These are phyloP conservation scores for Boletus speciosus DNA, from an alignment of 768 basidiomycete genomes.

Conservation along the genomic window DNA sequence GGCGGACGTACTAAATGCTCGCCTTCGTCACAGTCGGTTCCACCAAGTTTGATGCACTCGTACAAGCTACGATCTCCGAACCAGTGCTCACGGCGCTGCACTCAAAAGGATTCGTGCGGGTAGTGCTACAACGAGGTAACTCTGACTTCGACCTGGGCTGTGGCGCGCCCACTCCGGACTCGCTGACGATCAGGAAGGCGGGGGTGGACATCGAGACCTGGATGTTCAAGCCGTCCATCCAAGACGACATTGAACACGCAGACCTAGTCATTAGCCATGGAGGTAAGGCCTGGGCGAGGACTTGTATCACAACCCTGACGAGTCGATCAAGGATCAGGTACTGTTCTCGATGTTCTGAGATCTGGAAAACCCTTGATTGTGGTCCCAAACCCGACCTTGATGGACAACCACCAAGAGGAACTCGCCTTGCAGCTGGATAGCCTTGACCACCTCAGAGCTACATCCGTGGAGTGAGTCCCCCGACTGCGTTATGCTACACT, in stretches of 20 bases:
- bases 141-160: conserved; percentile 43
- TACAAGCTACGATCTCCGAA: conserved; percentile 54
- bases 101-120: conserved; percentile 49
- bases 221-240: conserved; percentile 72
- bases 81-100: conserved; percentile 55
- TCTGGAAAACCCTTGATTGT: conserved; percentile 75
- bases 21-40: conserved; percentile 88
- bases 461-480: conserved; percentile 53
- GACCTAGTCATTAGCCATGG: conserved; percentile 92
- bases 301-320: neutral
- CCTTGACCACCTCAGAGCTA: conserved; percentile 55
- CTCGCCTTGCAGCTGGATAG: conserved; percentile 66
- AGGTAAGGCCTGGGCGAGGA: conserved; percentile 47
- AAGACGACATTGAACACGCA: conserved; percentile 57
- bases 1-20: conserved; percentile 16
- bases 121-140: conserved; percentile 80
- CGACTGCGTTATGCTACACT: neutral
- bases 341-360: conserved; percentile 85
- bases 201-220: conserved; percentile 62
- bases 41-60: conserved; percentile 77
- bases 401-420: conserved; percentile 93
- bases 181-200: conserved; percentile 20
- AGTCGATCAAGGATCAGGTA: conserved; percentile 72
- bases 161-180: conserved; percentile 11
- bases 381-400: conserved; percentile 82